phyloP scores from a whole-genome alignment of 345 rosid species.

The Citrus inodora region DNA sequence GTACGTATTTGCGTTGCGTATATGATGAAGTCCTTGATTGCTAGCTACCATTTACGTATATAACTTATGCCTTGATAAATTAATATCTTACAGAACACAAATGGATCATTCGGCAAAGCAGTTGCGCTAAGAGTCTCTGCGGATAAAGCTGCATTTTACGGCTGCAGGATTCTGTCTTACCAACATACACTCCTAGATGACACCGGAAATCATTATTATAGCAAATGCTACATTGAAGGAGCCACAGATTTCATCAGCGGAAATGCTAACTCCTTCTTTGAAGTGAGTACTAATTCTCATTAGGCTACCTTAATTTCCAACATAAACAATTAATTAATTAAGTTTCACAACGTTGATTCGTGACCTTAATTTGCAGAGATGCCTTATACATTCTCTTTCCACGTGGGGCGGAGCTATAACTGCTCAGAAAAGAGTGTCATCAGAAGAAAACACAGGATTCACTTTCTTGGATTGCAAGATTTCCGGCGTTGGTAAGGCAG shows the following conservation, averaged over 20 bases:
- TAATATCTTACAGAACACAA: slow-evolving; percentile 40
- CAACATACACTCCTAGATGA: slow-evolving; percentile 79
- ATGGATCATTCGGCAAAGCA: slow-evolving; percentile 46
- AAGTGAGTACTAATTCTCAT: slow-evolving; percentile 32
- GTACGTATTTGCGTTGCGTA: neutral
- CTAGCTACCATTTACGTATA: too few species aligned
- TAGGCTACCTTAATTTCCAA: neutral
- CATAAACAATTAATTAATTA: neutral
- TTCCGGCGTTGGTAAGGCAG: slow-evolving; percentile 44
- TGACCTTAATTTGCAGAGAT: slow-evolving; percentile 29
- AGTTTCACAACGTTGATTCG: neutral
- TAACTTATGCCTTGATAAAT: too few species aligned
- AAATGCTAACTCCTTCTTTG: slow-evolving; percentile 56
- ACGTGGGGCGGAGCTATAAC: slow-evolving; percentile 51
- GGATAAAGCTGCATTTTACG: slow-evolving; percentile 60
- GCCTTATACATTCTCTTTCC: slow-evolving; percentile 61
- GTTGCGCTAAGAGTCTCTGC: slow-evolving; percentile 69
- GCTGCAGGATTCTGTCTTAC: slow-evolving; percentile 55
- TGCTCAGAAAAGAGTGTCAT: slow-evolving; percentile 54
- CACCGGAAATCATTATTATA: slow-evolving; percentile 64
- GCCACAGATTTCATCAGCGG: slow-evolving; percentile 83
- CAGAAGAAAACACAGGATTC: slow-evolving; percentile 57
- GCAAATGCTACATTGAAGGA: slow-evolving; percentile 72
- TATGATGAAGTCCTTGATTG: too few species aligned
- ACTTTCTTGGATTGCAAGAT: slow-evolving; percentile 65